Evolutionary conservation across 1,284 basidiomycete genomes (phyloP).

Genomic region (Moesziomyces sp.): DNA sequence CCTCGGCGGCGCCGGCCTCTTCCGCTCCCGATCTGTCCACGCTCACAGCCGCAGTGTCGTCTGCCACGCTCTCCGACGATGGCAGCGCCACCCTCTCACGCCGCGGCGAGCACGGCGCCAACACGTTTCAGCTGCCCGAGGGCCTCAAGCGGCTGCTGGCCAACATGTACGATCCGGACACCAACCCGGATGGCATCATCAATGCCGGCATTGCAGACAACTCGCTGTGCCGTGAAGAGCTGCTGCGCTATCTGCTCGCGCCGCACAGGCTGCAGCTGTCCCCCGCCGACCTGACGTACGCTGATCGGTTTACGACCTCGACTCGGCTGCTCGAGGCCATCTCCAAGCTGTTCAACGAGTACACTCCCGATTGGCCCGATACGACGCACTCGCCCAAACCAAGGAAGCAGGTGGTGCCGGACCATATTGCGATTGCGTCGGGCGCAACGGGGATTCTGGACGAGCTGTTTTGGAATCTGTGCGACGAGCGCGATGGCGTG

Average conservation of each 20-base stretch:
- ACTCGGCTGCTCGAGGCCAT: slow-evolving; percentile 39
- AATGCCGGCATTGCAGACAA: slow-evolving; percentile 59
- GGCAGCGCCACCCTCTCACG: slow-evolving; percentile 31
- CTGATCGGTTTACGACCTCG: slow-evolving; percentile 41
- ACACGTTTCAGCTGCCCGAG: slow-evolving; percentile 18
- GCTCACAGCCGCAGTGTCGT: slow-evolving; percentile 9
- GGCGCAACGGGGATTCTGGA: slow-evolving; percentile 57
- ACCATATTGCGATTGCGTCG: slow-evolving; percentile 51
- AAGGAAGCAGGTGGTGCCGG: slow-evolving; percentile 27
- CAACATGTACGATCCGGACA: slow-evolving; percentile 43
- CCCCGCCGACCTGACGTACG: slow-evolving; percentile 54
- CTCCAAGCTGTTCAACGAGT: slow-evolving; percentile 39
- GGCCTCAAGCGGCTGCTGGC: slow-evolving; percentile 24
- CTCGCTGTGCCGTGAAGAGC: slow-evolving; percentile 44
- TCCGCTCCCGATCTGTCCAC: slow-evolving; percentile 11
- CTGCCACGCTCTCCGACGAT: slow-evolving; percentile 12
- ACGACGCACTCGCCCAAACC: slow-evolving; percentile 27
- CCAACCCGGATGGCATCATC: slow-evolving; percentile 56
- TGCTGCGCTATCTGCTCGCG: slow-evolving; percentile 44
- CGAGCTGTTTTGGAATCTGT: slow-evolving; percentile 50
- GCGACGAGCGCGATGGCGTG: slow-evolving; percentile 51
- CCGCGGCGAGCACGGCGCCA: slow-evolving; percentile 27
- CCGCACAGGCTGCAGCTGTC: slow-evolving; percentile 34
- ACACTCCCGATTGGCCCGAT: slow-evolving; percentile 34
- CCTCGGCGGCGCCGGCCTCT: slow-evolving; percentile 4